Evolutionary conservation across 805 yeast genomes (phyloP), one percentile per base, ranked within the genome.

Genomic region (Kockiozyma suomiensis): DNA sequence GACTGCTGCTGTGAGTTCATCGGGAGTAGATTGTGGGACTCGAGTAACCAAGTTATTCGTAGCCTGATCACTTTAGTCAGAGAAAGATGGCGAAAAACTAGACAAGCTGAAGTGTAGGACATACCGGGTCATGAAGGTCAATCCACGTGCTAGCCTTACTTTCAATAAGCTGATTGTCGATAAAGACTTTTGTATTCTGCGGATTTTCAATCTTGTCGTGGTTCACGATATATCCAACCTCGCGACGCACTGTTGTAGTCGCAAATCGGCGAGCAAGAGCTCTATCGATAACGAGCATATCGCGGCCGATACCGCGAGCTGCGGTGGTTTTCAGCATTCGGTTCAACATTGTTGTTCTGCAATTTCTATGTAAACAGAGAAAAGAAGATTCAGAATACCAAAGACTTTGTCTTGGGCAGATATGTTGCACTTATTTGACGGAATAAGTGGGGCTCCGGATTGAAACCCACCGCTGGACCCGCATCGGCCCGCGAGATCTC

Each of bases 1-100:
- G 53, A 87, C 84, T 6, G 92, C 91, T 21, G 78, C 80, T 59
- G 80, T 81, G 70, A 87, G 76, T 73, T 87, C 93, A 54, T 76
- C 81, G 5, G 80, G 81, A 17, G 93, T 87, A 41, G 84, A 78
- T 75, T 87, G 91, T 5, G 93, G 92, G 25, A 86, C 91, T 66
- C 81, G 78, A 32, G 87, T 78, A 42, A 87, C 84, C 49, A 86
- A 82, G 65, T 76, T 70, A 73, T 86, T 81, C 56, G 93, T 87
- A 59, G 92, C 88, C 66, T 62, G 21, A n/a, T 19, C 6, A 30
- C 33, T 35, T 4, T 8, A 32, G 53, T 28, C 19, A n/a, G 32
- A n/a, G n/a, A n/a, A n/a, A n/a, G n/a, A n/a, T n/a, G n/a, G n/a
- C n/a, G n/a, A n/a, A n/a, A n/a, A n/a, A n/a, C n/a, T 48, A 21